Percentiles rank a stretch among this genome's conserved stretches.
phyloP scores from a whole-genome alignment of 2,329 filamentous ascomycete species.

The Aspergillus bombycis region DNA sequence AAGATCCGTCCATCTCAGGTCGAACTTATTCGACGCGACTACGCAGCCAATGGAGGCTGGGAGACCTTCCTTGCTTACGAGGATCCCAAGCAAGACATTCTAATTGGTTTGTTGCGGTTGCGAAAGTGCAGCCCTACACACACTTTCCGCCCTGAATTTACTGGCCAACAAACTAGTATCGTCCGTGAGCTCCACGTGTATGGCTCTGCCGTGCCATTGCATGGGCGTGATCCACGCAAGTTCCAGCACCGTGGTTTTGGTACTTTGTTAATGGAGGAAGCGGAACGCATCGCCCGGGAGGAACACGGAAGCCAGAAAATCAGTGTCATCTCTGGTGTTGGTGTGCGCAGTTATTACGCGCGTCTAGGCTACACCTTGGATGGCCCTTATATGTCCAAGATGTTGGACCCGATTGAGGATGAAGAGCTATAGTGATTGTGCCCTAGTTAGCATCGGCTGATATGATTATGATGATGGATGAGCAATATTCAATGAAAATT shows the following conservation, averaged over 20 bases:
- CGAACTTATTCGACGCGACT: conserved; percentile 91
- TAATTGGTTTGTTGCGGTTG: conserved; percentile 86
- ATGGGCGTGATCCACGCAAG: conserved; percentile 91
- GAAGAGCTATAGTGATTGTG: conserved; percentile 31
- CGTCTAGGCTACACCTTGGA: conserved; percentile 93
- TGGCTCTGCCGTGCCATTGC: conserved; percentile 94
- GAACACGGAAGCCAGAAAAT: conserved; percentile 95
- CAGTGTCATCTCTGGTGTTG: conserved; percentile 96
- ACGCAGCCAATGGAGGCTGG: conserved; percentile 94
- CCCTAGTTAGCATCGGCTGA: conserved; percentile 4
- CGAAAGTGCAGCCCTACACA: conserved; percentile 90
- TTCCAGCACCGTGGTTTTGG: conserved; percentile 99
- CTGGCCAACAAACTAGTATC: conserved; percentile 83
- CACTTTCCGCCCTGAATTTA: conserved; percentile 87
- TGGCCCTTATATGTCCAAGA: conserved; percentile 74
- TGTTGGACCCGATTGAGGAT: conserved; percentile 46
- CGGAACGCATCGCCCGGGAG: conserved; percentile 88
- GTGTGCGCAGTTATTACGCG: conserved; percentile 91
- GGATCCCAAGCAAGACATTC: conserved; percentile 96
- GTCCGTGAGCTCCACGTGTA: conserved; percentile 97
- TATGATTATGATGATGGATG: conserved; percentile 16
- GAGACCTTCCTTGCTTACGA: conserved; percentile 98
- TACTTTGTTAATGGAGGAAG: conserved; percentile 95
- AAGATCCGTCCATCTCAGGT: conserved; percentile 97
- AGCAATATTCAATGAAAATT: conserved; percentile 6